These are phyloP conservation scores for Spizellomyces punctatus DNA, from an alignment of 192 early-diverging fungal genomes.

Conservation along the genomic window DNA sequence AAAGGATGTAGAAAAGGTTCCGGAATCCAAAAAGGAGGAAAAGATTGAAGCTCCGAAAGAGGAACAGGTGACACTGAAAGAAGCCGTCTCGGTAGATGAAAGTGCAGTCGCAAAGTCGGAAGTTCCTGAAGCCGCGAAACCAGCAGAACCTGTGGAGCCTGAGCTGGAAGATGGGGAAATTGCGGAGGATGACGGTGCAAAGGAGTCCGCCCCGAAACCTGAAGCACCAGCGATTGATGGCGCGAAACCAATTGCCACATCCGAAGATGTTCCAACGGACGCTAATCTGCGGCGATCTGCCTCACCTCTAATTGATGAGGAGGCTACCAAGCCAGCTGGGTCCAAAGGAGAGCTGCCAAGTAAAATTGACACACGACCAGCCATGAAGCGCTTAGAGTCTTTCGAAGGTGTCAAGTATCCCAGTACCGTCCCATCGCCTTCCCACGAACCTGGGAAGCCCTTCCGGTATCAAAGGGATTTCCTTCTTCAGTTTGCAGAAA, in stretches of 20 bases:
- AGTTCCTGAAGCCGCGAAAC: not conserved
- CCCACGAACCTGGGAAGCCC: constrained; percentile 56
- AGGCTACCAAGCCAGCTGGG: constrained; percentile 26
- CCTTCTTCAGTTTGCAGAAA: constrained; percentile 73
- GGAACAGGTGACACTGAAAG: not conserved
- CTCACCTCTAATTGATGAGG: not conserved
- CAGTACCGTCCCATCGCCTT: constrained; percentile 40
- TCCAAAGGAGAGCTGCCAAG: not conserved
- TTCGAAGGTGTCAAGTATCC: constrained; percentile 58
- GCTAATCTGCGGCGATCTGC: too few relatives aligned
- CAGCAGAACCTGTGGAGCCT: not conserved
- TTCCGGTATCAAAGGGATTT: constrained; percentile 75
- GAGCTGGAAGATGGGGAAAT: not conserved
- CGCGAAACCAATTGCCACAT: too few relatives aligned
- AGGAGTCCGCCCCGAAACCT: not conserved
- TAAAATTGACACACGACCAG: constrained; percentile 32
- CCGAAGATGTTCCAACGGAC: too few relatives aligned
- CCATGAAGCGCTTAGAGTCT: constrained; percentile 24
- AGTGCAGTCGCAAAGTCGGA: not conserved
- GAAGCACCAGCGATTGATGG: too few relatives aligned
- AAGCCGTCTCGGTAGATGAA: not conserved
- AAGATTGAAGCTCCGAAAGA: not conserved
- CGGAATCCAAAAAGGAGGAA: not conserved
- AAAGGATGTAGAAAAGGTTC: not conserved
- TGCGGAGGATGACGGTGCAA: not conserved